Conservation (phyloP, 2,329 filamentous ascomycete genomes). For the Emericellopsis cladophorae region DNA sequence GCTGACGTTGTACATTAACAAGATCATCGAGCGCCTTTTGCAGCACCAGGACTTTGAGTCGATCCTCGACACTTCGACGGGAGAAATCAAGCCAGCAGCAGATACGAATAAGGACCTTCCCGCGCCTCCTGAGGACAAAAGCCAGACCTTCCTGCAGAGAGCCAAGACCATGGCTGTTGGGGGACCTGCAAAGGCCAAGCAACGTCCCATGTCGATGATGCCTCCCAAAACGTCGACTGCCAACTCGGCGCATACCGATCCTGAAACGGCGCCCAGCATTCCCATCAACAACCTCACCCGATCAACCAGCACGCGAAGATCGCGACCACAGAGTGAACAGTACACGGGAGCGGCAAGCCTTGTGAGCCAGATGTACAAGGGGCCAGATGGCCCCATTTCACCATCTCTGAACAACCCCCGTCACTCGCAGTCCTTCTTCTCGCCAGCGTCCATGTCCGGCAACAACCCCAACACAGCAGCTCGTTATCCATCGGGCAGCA, state of each 20-base stretch:
- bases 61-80: conserved; percentile 67
- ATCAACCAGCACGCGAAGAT: conserved; percentile 38
- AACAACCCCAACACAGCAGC: conserved; percentile 33
- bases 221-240: conserved; percentile 17
- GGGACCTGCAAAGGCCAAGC: conserved; percentile 27
- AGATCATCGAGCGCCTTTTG: conserved; percentile 90
- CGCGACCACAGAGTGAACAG: conserved; percentile 51
- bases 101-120: conserved; percentile 78
- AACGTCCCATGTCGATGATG: conserved; percentile 46
- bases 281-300: conserved; percentile 49
- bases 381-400: conserved; percentile 51
- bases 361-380: conserved; percentile 83
- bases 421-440: conserved; percentile 53
- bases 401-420: conserved; percentile 44
- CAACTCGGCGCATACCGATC: conserved; percentile 43
- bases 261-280: conserved; percentile 63
- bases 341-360: conserved; percentile 53
- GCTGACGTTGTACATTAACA: conserved; percentile 94
- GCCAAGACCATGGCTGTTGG: conserved; percentile 47
- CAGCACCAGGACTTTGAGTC: conserved; percentile 92
- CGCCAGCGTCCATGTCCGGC: conserved; percentile 30
- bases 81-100: conserved; percentile 27
- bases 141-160: conserved; percentile 39
- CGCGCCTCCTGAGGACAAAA: conserved; percentile 38
- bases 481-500: conserved; percentile 37